Evolutionary conservation across 192 early-diverging fungal genomes (phyloP).

Genomic region (Radiomyces spectabilis): DNA sequence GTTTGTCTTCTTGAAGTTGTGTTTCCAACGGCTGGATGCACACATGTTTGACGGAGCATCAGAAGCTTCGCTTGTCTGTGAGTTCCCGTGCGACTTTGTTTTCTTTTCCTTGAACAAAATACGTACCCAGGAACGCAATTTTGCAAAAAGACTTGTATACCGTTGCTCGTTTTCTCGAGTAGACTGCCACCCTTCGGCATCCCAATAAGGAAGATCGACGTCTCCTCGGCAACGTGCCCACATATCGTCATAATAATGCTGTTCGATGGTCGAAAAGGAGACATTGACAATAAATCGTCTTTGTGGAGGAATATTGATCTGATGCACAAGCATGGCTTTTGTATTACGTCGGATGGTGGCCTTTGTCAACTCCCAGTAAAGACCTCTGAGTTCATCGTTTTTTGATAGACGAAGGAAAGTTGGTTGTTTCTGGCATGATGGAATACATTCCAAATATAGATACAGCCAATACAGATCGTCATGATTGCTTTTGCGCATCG

Average conservation of each 20-base stretch:
- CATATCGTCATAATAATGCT: slow-evolving; percentile 50
- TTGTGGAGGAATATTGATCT: slow-evolving; percentile 52
- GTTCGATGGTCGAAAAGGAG: slow-evolving; percentile 46
- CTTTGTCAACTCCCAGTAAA: slow-evolving; percentile 15
- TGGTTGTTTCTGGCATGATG: no score
- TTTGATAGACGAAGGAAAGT: no score
- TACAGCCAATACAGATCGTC: slow-evolving; percentile 48
- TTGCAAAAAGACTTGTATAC: neutral
- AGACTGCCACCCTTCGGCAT: no score
- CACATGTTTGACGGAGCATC: slow-evolving; percentile 30
- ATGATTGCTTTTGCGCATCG: slow-evolving; percentile 25
- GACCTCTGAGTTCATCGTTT: slow-evolving; percentile 12
- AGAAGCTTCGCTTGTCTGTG: slow-evolving; percentile 22
- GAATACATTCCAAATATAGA: slow-evolving; percentile 23
- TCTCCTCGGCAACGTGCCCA: slow-evolving; percentile 37
- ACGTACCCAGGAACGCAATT: slow-evolving; percentile 40
- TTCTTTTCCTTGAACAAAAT: slow-evolving; percentile 26
- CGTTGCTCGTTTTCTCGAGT: no score
- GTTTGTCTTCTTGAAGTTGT: neutral
- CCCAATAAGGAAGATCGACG: slow-evolving; percentile 14
- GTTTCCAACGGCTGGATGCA: slow-evolving; percentile 5
- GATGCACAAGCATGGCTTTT: slow-evolving; percentile 40
- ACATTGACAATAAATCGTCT: slow-evolving; percentile 34
- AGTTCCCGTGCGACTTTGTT: slow-evolving; percentile 8
- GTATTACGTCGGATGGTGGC: slow-evolving; percentile 49